Evolutionary conservation across 75 land plant genomes (phyloP).

Genomic region (Ceratopteris richardii): DNA sequence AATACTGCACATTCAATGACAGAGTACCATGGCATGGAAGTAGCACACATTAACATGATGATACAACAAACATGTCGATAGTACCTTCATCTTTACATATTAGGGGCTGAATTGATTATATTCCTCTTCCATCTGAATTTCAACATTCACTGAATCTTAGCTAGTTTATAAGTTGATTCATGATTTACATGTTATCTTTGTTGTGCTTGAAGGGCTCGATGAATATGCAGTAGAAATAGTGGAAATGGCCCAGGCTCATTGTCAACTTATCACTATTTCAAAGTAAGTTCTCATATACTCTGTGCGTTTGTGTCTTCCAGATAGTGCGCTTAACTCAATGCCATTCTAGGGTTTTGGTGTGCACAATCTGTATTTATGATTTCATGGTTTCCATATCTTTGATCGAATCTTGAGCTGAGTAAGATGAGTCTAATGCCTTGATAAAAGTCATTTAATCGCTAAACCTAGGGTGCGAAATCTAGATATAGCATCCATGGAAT

Average conservation of each 20-base stretch:
- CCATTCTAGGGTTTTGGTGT: neutral
- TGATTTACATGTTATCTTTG: neutral
- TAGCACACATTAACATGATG: too few species aligned
- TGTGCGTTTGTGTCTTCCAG: neutral
- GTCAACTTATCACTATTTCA: constrained; percentile 15
- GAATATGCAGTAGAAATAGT: constrained; percentile 8
- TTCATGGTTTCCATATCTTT: neutral
- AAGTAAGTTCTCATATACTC: constrained; percentile 4
- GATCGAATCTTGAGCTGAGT: neutral
- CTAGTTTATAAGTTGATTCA: too few species aligned
- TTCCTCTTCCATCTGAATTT: too few species aligned
- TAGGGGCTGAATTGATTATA: too few species aligned
- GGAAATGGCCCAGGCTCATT: constrained; percentile 13
- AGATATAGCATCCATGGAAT: too few species aligned
- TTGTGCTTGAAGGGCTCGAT: constrained; percentile 7
- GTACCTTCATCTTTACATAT: too few species aligned
- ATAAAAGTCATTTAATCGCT: too few species aligned
- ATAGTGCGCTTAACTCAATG: neutral
- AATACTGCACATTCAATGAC: too few species aligned
- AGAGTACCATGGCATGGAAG: too few species aligned
- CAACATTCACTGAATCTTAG: too few species aligned
- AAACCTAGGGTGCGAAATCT: too few species aligned
- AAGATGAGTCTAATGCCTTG: neutral
- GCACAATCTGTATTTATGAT: neutral
- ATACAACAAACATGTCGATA: too few species aligned